Percentiles rank a stretch among this genome's conserved stretches.
These are phyloP conservation scores for Melanomma pulvis-pyrius DNA, from an alignment of 495 filamentous ascomycete genomes.

Conservation along the genomic window DNA sequence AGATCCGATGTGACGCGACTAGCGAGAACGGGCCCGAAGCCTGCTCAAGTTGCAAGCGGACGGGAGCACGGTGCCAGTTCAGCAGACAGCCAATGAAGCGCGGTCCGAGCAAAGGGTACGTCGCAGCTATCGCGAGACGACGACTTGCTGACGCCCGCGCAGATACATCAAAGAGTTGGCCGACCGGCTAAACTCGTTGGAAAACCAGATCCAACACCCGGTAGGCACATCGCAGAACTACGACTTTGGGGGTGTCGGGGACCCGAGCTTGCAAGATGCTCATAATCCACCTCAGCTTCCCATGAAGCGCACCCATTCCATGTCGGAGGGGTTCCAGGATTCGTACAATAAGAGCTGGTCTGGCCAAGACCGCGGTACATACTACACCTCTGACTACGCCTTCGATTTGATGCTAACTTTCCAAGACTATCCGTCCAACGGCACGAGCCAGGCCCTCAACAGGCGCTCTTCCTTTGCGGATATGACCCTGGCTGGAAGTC, in stretches of 20 bases:
- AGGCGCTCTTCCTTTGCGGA: constrained; percentile 30
- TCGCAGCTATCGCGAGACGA: not conserved
- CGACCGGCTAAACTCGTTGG: constrained; percentile 81
- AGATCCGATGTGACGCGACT: constrained; percentile 90
- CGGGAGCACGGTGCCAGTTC: constrained; percentile 78
- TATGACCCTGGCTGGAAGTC: constrained; percentile 27
- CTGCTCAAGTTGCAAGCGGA: constrained; percentile 84
- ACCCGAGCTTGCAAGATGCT: constrained; percentile 33
- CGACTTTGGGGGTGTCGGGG: constrained; percentile 24
- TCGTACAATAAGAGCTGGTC: constrained; percentile 44
- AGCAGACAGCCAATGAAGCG: constrained; percentile 93
- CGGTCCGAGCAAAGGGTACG: constrained; percentile 91
- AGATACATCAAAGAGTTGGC: constrained; percentile 97
- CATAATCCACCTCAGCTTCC: constrained; percentile 45
- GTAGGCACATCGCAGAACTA: constrained; percentile 13
- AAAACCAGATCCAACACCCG: constrained; percentile 53
- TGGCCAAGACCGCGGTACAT: constrained; percentile 38
- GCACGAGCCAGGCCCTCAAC: constrained; percentile 18
- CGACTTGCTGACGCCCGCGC: constrained; percentile 2
- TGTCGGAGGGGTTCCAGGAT: constrained; percentile 57
- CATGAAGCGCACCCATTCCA: constrained; percentile 61
- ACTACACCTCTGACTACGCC: constrained; percentile 40
- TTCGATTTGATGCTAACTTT: constrained; percentile 20
- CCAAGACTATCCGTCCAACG: constrained; percentile 48
- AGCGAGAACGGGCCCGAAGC: constrained; percentile 76